phyloP scores from a whole-genome alignment of 192 early-diverging fungal species.

The Chytriomyces sp. region DNA sequence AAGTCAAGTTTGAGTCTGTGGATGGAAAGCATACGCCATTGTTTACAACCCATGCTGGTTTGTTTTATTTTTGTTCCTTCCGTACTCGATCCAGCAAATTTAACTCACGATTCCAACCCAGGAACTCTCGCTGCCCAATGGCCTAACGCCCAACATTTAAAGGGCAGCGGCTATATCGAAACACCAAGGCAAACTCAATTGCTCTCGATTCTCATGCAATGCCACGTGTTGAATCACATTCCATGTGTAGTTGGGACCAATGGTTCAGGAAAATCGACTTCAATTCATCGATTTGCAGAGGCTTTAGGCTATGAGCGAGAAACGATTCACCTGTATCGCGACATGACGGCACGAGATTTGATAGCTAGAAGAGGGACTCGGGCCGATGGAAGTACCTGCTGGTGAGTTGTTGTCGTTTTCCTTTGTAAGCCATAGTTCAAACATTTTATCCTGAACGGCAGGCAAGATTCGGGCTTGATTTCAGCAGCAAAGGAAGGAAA shows the following conservation, averaged over 20 bases:
- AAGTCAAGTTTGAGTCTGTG: no score
- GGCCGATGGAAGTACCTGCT: constrained; percentile 70
- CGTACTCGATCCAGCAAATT: no score
- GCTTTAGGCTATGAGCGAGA: constrained; percentile 67
- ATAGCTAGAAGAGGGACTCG: constrained; percentile 73
- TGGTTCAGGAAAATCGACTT: constrained; percentile 72
- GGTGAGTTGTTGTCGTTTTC: constrained; percentile 41
- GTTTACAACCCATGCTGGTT: no score
- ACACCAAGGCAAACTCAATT: constrained; percentile 37
- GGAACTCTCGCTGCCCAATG: no score
- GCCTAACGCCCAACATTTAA: no score
- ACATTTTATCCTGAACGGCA: not conserved
- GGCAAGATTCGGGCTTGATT: constrained; percentile 68
- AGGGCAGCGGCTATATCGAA: constrained; percentile 19
- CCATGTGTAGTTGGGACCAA: constrained; percentile 75
- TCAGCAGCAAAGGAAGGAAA: constrained; percentile 72
- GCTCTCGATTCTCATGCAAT: constrained; percentile 42
- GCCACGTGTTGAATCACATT: constrained; percentile 47
- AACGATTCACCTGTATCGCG: constrained; percentile 72
- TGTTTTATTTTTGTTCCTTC: no score
- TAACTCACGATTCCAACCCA: no score
- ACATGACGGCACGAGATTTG: constrained; percentile 79
- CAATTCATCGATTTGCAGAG: constrained; percentile 65
- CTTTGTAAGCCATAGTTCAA: not conserved
- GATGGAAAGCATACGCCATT: no score